Base-by-base conservation (phyloP, 129 eudicot species). In the Artemisia annua region DNA sequence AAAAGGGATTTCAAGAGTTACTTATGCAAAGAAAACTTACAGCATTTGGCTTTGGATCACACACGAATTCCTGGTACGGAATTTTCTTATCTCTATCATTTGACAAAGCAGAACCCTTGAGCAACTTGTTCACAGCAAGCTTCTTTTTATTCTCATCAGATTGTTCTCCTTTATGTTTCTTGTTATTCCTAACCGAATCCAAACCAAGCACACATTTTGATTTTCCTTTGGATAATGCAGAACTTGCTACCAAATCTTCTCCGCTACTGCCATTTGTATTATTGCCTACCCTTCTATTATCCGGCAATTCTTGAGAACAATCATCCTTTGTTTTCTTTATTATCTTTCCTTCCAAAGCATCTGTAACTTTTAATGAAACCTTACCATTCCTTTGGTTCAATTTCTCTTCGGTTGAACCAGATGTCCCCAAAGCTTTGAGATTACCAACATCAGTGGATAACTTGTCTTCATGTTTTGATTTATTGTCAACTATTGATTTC, bases 1-100 rank as follows among this genome's bases (percentile, higher is more conserved):
- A 51, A 17, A 57, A 35, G 13, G 46, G 39, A 39, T 24, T 12
- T 28, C 35, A 77, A 43, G 39, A 63, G 26, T 44, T 13, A 64
- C 13, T 55, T 49, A 8, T 4, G 10, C 32, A 13, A 46, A 85
- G 43, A 61, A 49, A 83, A 91, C 97, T 88, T 87, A 90, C 96
- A 67, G 56, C 74, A 67, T 70, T 81, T 50, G 95, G 89, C 35
- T 79, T 85, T 75, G 72, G 79, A 48, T 77, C 73, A 48, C 88
- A 81, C 44, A 79, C 82, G 19, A 79, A 81, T 62, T 61, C 75
- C 75, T 71, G 54, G 74, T 74, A 79, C 30, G 11, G 51, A 61
- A 64, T 67, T 74, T 57, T 57, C 17, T 44, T 73, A 43, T 80
- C 80, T 67, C 28, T 67, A 44, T 74, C 48, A 3, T 48, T 46